Percentiles rank a stretch among this genome's conserved stretches.
Conservation (phyloP, 345 rosid species). For the Pugionium cornutum region DNA sequence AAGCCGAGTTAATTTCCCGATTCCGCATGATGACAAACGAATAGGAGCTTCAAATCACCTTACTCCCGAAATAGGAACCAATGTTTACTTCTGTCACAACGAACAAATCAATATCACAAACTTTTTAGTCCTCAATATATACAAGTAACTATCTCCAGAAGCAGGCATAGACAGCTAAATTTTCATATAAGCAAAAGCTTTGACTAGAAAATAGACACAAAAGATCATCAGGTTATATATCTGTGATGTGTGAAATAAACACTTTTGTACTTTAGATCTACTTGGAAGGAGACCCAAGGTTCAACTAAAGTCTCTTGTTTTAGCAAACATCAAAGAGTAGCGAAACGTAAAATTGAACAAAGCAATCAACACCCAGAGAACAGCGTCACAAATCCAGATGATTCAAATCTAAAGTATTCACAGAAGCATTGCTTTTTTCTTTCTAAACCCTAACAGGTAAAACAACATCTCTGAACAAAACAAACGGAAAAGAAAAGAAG, state of each 20-base stretch:
- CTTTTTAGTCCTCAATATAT: slow-evolving; percentile 9
- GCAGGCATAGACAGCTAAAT: background rate
- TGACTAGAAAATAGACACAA: background rate
- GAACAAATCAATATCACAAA: background rate
- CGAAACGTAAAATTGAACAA: background rate
- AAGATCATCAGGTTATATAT: background rate
- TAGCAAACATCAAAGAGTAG: background rate
- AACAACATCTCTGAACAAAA: slow-evolving; percentile 6
- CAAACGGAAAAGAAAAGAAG: background rate
- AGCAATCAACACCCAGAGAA: slow-evolving; percentile 14
- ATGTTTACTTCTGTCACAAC: slow-evolving; percentile 18
- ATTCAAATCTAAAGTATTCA: background rate
- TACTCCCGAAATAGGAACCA: slow-evolving; percentile 8
- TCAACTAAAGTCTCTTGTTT: background rate
- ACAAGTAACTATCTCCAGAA: background rate
- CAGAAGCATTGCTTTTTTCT: background rate
- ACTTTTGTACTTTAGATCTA: background rate
- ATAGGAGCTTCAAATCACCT: slow-evolving; percentile 7
- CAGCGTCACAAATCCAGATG: background rate
- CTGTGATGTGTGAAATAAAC: slow-evolving; percentile 13
- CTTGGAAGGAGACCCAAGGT: background rate
- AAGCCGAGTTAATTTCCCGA: slow-evolving; percentile 45
- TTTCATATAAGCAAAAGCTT: background rate
- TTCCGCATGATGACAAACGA: slow-evolving; percentile 25
- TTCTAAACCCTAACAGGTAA: background rate